Evolutionary conservation across 441 rosid species (phyloP), one percentile per base, ranked within the genome.

Genomic region (Corymbia calophylla): DNA sequence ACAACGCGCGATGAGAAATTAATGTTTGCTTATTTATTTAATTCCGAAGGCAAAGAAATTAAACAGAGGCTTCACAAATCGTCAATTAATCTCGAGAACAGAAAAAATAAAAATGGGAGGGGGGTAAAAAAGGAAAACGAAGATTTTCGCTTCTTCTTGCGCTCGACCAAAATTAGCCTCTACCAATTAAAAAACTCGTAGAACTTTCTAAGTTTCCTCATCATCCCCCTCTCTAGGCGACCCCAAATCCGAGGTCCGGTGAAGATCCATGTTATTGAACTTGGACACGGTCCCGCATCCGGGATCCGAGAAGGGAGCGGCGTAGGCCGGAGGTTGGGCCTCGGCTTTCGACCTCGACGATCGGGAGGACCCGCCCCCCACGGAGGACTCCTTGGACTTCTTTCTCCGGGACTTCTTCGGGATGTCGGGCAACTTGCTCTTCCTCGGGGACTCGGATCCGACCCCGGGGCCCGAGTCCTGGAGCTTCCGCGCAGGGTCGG

Each of bases 351-450:
- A 88, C 84, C 94, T 90, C 15, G 95, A 89, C 9, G 94, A 88
- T 89, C 93, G 91, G 15, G 94, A 82, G 29, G 93, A 90, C 7
- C 93, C 95, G 3, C 89, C 94, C 2, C 89, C 94, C 1, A 60
- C 86, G 11, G 58, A 44, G 8, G 92, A 91, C 13, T 95, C 97
- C 44, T 94, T 95, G 1, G 97, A 92, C 49, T 94, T 96, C 92
- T 94, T 95, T 47, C 97, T 91, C 80, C 97, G 88, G 32, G 92
- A 53, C 87, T 91, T 96, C 89, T 92, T 95, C 7, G 96, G 94
- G 39, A 92, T 87, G 53, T 92, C 95, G 47, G 94, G 91, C 56
- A 88, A 88, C n/a, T 66, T 66, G 87, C 82, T 93, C 84, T 85
- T 68, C 14, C 93, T 89, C 12, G 90, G 53, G 5, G 93, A 62